Evolutionary conservation across 2,329 filamentous ascomycete species (phyloP), one percentile per base, ranked within the genome.

Genomic region (Talaromyces pinophilus): DNA sequence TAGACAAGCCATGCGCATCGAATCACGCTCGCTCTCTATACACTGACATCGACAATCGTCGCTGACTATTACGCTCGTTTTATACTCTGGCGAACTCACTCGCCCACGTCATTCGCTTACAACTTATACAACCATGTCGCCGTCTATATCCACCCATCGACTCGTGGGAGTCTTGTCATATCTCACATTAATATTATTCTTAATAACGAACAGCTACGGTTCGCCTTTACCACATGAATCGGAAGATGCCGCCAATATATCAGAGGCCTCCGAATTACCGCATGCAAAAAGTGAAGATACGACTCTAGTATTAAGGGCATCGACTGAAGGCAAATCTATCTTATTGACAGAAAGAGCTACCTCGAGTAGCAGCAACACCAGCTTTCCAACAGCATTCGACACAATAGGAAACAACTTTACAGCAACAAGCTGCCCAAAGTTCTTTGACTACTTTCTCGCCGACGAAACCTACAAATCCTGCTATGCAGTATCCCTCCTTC

Each of bases 401-500:
- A 87, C 85, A 65, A 76, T 90, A 35, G 83, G 84, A 7, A 83
- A 83, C 68, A 89, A 90, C 71, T 90, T 91, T 77, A 84, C 85
- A 17, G 78, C 76, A 63, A 72, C 78, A 11, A 79, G 81, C 61
- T 84, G 82, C 57, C 72, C 78, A 15, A 75, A 80, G 4, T 83
- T 94, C 78, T 89, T 96, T 76, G 82, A 86, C 62, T 77, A 77
- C 2, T 87, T 96, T 72, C 83, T 95, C 61, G 80, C 79, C 57
- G 86, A 92, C 74, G 75, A 84, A 5, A 88, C 86, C 3, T 92
- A 95, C 71, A 85, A 87, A 71, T 77, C 84, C 62, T 98, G 94
- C 80, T 87, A 93, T 70, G 92, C 94, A 0, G 83, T 97, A 66
- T 97, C 93, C 0, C 83, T 97, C 72, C 86, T 98, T 70, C 82